Base-by-base conservation (phyloP, 1,284 basidiomycete species). In the Neonothopanus nambi region DNA sequence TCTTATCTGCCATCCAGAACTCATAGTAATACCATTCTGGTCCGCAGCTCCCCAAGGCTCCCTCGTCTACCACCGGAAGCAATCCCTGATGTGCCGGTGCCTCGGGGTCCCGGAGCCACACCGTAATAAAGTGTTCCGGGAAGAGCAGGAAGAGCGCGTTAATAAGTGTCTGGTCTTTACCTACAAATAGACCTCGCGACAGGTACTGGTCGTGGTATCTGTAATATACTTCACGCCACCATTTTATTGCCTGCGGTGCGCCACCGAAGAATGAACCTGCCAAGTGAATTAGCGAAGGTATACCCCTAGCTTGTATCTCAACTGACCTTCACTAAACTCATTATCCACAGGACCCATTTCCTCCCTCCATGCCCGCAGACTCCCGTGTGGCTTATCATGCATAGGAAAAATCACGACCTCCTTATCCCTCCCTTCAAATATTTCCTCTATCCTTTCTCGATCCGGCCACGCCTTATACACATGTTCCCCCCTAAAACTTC, bases 261-360 rank as follows among this genome's bases (percentile, higher is more conserved):
- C 79, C 79, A 7, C 81, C 80, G 48, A 82, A 82, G 62, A 82
- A 82, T 1, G 79, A 78, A n/a, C 76, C 80, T 80, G 57, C 2
- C n/a, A n/a, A 39, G 11, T 12, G 9, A 33, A 51, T 15, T 20
- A 12, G 41, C 18, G 8, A 8, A 50, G 23, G 28, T 15, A 41
- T 17, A 23, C 17, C 2, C 36, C 18, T 39, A 47, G 13, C 7
- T 44, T 41, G 9, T 18, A 56, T 13, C 30, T 15, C 26, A 3
- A 63, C 69, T 51, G 49, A 78, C 79, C 77, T 70, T 80, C 73
- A 52, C 75, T 77, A 41, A 81, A 66, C 23, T 78, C 74, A 42
- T 66, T 66, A 61, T 79, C 77, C 2, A 81, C 63, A 1, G 79
- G 79, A 0, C 80, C 81, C 57, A 70, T 64, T 12, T 65, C 66